These are phyloP conservation scores for Kingdonia uniflora DNA, from an alignment of 164 flowering plant species.

Conservation along the genomic window DNA sequence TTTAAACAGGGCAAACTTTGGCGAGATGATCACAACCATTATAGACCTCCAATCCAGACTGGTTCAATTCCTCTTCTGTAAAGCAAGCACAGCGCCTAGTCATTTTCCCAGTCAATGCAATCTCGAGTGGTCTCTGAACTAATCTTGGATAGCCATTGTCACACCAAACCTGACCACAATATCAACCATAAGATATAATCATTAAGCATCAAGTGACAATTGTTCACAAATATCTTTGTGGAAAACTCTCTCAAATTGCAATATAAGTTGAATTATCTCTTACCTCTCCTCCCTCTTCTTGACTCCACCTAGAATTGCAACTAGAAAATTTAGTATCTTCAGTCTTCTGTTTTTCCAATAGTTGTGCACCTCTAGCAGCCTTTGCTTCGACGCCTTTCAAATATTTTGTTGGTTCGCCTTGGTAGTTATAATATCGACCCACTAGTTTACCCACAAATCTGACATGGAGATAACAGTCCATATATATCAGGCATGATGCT, in stretches of 20 bases:
- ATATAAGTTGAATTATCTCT: too few species aligned
- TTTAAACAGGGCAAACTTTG: too few species aligned
- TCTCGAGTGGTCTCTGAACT: conserved; percentile 76
- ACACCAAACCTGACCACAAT: conserved; percentile 73
- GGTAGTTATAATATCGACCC: conserved; percentile 74
- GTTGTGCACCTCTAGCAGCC: conserved; percentile 86
- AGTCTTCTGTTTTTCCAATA: conserved; percentile 73
- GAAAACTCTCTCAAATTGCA: too few species aligned
- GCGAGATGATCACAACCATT: too few species aligned
- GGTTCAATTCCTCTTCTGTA: too few species aligned
- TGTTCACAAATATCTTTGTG: neutral
- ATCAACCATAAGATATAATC: neutral
- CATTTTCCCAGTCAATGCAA: conserved; percentile 84
- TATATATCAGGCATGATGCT: neutral
- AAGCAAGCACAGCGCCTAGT: conserved; percentile 88
- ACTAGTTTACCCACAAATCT: conserved; percentile 72
- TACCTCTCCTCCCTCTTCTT: conserved; percentile 89
- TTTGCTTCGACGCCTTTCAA: conserved; percentile 88
- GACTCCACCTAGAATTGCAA: conserved; percentile 95
- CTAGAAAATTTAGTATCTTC: conserved; percentile 71
- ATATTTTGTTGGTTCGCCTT: conserved; percentile 71
- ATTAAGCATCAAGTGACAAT: neutral
- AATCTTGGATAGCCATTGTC: conserved; percentile 76
- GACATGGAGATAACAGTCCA: conserved; percentile 4
- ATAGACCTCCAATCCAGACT: too few species aligned